Base-by-base conservation (phyloP, 306 rosid species). In the Gleditsia sinensis region DNA sequence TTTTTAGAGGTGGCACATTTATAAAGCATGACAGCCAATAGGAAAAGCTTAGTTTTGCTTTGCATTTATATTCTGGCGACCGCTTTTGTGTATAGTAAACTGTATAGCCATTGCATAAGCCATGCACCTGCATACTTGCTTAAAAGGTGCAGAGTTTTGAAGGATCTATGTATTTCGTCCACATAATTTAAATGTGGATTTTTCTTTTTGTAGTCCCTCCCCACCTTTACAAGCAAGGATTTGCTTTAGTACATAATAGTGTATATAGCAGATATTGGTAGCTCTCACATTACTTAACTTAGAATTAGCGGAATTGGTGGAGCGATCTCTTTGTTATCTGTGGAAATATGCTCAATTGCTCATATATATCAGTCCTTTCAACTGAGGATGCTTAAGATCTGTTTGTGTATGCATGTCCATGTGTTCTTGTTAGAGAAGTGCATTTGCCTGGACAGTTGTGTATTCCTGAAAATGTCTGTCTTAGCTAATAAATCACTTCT, bases 71-170 rank as follows among this genome's bases (percentile, higher is more conserved):
- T 19, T 48, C 5, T 9, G 32, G 72, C 7, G 24, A 60, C 56
- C 30, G 27, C 7, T 51, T 51, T 21, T 68, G 9, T 6, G n/a
- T 49, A 32, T 71, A 7, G 19, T 23, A 8, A 39, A 13, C 48
- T 45, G 27, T 39, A 69, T 39, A 55, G 51, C 20, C 57, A 37
- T 60, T 69, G 60, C 67, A 45, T 12, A 13, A 70, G n/a, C 19
- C 66, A 37, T 43, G 60, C 30, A 50, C 39, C 21, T 39, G 49
- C 66, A 17, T 69, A 53, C 70, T 28, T 74, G 25, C 60, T 58
- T 74, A 21, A 58, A 34, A 4, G 40, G 9, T 60, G 34, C 14
- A 6, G 28, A 23, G 54, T 28, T 68, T 36, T 77, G 28, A 58
- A 42, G 9, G 28, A 61, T 55, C 59, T 55, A 55, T 30, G 69